Evolutionary conservation across 495 filamentous ascomycete species (phyloP).

Genomic region (Emericellopsis terricola): DNA sequence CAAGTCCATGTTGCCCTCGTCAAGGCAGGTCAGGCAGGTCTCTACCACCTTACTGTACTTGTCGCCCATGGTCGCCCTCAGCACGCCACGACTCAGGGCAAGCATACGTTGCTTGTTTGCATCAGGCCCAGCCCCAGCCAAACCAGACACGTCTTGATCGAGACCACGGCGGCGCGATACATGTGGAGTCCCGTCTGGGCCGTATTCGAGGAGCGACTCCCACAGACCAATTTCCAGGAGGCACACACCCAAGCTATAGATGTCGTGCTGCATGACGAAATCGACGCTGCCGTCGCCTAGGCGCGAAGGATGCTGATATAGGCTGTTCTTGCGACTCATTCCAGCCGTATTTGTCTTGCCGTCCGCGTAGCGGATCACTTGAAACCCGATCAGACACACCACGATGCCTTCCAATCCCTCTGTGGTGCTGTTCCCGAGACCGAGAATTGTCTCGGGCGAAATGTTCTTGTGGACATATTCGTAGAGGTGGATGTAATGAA

Average conservation of each 20-base stretch:
- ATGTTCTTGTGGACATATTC: slow-evolving; percentile 42
- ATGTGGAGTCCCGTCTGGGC: no score
- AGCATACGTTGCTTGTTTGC: slow-evolving; percentile 23
- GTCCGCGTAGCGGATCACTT: slow-evolving; percentile 24
- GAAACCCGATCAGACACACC: slow-evolving; percentile 34
- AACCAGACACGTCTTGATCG: no score
- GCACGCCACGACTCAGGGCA: slow-evolving; percentile 13
- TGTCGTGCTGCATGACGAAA: slow-evolving; percentile 45
- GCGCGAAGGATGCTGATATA: slow-evolving; percentile 39
- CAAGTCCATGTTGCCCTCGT: slow-evolving; percentile 27
- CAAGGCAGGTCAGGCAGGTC: slow-evolving; percentile 38
- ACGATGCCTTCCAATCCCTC: slow-evolving; percentile 1
- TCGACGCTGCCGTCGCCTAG: slow-evolving; percentile 23
- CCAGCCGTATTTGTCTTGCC: slow-evolving; percentile 25
- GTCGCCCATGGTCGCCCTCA: slow-evolving; percentile 30
- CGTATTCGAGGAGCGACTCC: slow-evolving; percentile 25
- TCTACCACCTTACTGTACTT: slow-evolving; percentile 29
- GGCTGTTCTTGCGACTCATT: slow-evolving; percentile 23
- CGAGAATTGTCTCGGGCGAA: slow-evolving; percentile 31
- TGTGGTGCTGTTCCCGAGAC: slow-evolving; percentile 11
- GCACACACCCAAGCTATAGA: slow-evolving; percentile 26
- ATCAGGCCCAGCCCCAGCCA: not conserved
- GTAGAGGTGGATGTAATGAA: slow-evolving; percentile 31
- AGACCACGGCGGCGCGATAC: no score
- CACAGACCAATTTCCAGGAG: slow-evolving; percentile 45